Evolutionary conservation across 352 stramenopile genomes (phyloP), one percentile per base, ranked within the genome.

Genomic region (Globisporangium carolinianum): DNA sequence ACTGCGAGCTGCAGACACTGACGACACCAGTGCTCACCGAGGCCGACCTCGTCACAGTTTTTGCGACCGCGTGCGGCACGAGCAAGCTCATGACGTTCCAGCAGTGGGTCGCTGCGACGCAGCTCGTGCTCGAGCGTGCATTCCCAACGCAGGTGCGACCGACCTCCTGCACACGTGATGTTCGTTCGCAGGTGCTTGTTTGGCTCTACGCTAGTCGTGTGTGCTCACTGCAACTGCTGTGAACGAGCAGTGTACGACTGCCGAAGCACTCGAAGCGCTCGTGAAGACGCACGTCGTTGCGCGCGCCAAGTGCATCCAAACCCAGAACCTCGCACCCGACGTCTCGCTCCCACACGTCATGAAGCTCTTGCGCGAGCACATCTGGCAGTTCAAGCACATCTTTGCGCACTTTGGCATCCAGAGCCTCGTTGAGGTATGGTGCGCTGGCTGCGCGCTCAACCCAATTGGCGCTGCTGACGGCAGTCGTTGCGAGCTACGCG

Each of bases 361-460:
- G 61, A 84, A 87, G 56, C 70, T 91, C 15, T 55, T 91, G 24
- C 77, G 64, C 10, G 74, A 89, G 32, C 64, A 86, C 18, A 71
- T 89, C 14, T 91, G 81, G 81, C 74, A 75, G 10, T 55, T 91
- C 56, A 87, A 88, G 53, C 81, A 91, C 38, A 80, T 88, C 45
- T 91, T 91, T 59, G 84, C 71, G 11, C 81, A 91, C 35, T 89
- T 91, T 49, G 72, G 62, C 15, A 71, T 72, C 41, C 81, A 89
- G 48, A 88, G 75, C 24, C 59, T 91, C 10, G 65, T 69, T 1
- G 68, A 87, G 58, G 76, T 87, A 35, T 39, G 9, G 24, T 32
- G 24, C 24, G 1, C 24, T 32, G 24, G 24, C 24, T 32, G 24
- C 24, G 24, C 24, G 24, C 24, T 32, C 24, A 32, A 32, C 24